These are phyloP conservation scores for Bacterosira constricta DNA, from an alignment of 108 stramenopile genomes.

Conservation along the genomic window DNA sequence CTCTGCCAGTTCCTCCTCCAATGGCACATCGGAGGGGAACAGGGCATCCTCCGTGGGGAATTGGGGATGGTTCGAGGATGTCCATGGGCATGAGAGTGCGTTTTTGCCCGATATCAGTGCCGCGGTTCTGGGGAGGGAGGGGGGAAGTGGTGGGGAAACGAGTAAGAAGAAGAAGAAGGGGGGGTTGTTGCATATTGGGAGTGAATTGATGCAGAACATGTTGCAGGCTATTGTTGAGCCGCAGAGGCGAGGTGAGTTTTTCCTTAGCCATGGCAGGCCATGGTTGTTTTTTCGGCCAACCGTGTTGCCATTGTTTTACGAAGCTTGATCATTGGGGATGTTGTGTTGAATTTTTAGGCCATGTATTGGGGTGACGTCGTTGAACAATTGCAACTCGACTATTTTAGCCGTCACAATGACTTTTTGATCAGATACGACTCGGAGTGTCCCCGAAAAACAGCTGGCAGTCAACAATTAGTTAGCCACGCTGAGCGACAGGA, in stretches of 20 bases:
- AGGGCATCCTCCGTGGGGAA: conserved; percentile 22
- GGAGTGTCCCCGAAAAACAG: too few relatives aligned
- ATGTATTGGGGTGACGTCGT: too few relatives aligned
- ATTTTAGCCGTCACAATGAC: too few relatives aligned
- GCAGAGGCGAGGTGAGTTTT: conserved; percentile 36
- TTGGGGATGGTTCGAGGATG: conserved; percentile 89
- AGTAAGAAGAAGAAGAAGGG: conserved; percentile 21
- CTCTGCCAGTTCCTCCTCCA: neutral
- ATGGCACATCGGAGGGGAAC: neutral
- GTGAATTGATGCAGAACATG: conserved; percentile 32
- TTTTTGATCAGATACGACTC: too few relatives aligned
- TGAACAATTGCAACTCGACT: too few relatives aligned
- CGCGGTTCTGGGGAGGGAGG: neutral
- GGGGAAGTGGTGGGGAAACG: neutral
- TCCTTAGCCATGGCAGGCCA: too few relatives aligned
- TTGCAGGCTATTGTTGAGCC: conserved; percentile 25
- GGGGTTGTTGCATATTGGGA: conserved; percentile 44
- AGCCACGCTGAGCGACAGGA: too few relatives aligned
- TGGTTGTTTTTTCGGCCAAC: too few relatives aligned
- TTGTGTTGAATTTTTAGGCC: too few relatives aligned
- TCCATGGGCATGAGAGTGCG: conserved; percentile 48
- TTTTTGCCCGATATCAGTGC: neutral
- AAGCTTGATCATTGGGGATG: too few relatives aligned
- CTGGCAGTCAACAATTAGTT: too few relatives aligned
- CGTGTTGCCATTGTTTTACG: too few relatives aligned